A percentile compares a stretch with the other conserved stretches of the same genome.
Conservation (phyloP, 1,284 basidiomycete species). For the Volvariella surrecta region DNA sequence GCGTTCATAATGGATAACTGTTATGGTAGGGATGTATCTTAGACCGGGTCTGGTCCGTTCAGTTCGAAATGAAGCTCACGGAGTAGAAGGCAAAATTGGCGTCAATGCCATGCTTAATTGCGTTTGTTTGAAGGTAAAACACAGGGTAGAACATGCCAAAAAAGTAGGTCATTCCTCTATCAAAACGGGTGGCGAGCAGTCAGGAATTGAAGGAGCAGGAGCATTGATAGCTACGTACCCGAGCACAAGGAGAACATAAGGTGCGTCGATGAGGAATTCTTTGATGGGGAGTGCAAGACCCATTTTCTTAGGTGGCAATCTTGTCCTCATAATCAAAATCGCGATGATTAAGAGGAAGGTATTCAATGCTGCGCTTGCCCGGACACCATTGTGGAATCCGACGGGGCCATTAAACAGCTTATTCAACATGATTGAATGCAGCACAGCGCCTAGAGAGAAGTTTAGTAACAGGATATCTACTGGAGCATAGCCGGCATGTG, state of each 20-base stretch:
- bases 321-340: conserved; percentile 31
- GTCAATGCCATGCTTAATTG: conserved; percentile 32
- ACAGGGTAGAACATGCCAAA: conserved; percentile 31
- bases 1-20: conserved; percentile 37
- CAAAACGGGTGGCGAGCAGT: not conserved
- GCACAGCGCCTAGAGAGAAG: conserved; percentile 15
- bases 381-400: conserved; percentile 23
- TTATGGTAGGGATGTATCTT: not conserved
- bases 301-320: conserved; percentile 20
- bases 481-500: no score
- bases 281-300: conserved; percentile 18
- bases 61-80: conserved; percentile 27
- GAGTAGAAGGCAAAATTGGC: conserved; percentile 37
- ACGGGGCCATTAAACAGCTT: conserved; percentile 20
- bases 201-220: not conserved
- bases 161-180: conserved; percentile 8
- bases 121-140: conserved; percentile 45
- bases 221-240: conserved; percentile 1
- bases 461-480: conserved; percentile 31
- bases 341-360: conserved; percentile 25
- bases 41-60: no score
- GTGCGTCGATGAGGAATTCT: not conserved
- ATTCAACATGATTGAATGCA: conserved; percentile 3
- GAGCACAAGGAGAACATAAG: conserved; percentile 5
- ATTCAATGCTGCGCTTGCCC: conserved; percentile 24